These are phyloP conservation scores for Drechslerella dactyloides DNA, from an alignment of 2,329 filamentous ascomycete species.

Conservation along the genomic window DNA sequence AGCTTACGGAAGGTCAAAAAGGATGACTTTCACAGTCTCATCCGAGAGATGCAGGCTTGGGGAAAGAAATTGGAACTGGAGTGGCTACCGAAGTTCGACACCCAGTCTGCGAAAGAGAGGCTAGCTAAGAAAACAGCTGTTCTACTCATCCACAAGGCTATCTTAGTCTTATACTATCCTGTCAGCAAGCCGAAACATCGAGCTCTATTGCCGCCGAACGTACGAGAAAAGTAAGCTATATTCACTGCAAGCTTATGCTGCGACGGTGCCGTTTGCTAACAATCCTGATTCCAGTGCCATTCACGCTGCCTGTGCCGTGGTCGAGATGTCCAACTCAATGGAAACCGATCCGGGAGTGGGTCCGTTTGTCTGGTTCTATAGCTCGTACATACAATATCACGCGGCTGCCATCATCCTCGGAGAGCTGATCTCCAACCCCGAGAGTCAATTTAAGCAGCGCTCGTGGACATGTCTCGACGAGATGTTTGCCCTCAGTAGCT, in stretches of 20 bases:
- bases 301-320: conserved; percentile 41
- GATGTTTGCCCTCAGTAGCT: conserved; percentile 45
- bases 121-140: conserved; percentile 46
- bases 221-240: conserved; percentile 39
- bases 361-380: conserved; percentile 47
- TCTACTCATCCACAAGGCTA: conserved; percentile 44
- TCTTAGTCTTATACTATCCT: conserved; percentile 46
- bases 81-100: conserved; percentile 47
- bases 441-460: conserved; percentile 36
- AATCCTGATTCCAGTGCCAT: conserved; percentile 24
- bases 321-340: conserved; percentile 50
- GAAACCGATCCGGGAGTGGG: conserved; percentile 50
- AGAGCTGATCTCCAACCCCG: conserved; percentile 38
- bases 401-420: conserved; percentile 43
- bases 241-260: background rate
- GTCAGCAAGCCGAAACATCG: conserved; percentile 48
- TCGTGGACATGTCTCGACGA: conserved; percentile 40
- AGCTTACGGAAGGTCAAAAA: conserved; percentile 31
- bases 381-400: conserved; percentile 47
- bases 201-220: conserved; percentile 23
- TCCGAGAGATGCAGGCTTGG: conserved; percentile 47
- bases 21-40: conserved; percentile 44
- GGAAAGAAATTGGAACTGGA: conserved; percentile 46
- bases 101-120: conserved; percentile 33
- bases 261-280: background rate